Conservation (phyloP, 176 grass and related monocot genomes). For the Paspalum notatum region DNA sequence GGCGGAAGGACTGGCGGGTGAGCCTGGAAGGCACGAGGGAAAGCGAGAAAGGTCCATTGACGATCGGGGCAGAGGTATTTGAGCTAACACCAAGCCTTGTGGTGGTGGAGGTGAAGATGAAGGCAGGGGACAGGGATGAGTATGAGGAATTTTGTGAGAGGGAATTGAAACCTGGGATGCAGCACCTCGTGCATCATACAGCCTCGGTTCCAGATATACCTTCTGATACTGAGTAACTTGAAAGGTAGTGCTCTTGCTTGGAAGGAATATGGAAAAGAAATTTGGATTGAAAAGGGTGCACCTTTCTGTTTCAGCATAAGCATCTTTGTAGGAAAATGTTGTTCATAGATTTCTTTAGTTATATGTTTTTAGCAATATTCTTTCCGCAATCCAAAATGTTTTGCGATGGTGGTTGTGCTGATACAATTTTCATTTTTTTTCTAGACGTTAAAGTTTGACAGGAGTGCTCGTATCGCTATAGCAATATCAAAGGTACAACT, state of each 20-base stretch:
- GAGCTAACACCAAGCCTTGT: constrained; percentile 86
- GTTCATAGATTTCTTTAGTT: constrained; percentile 38
- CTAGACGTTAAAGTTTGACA: constrained; percentile 17
- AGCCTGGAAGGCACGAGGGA: constrained; percentile 93
- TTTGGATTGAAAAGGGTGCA: constrained; percentile 29
- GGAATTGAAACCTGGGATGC: constrained; percentile 93
- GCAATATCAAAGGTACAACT: neutral
- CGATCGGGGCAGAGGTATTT: constrained; percentile 87
- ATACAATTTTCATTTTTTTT: constrained; percentile 26
- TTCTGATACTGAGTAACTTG: constrained; percentile 58
- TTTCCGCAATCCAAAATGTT: constrained; percentile 28
- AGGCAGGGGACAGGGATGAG: constrained; percentile 77
- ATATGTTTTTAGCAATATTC: constrained; percentile 6
- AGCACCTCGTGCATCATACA: constrained; percentile 61
- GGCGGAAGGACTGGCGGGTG: constrained; percentile 85
- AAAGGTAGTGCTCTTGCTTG: constrained; percentile 50
- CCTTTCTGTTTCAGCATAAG: constrained; percentile 33
- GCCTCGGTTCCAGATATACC: constrained; percentile 48
- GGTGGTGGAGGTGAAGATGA: constrained; percentile 96
- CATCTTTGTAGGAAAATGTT: constrained; percentile 17
- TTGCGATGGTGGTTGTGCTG: neutral
- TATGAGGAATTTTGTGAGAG: constrained; percentile 90
- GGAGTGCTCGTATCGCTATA: neutral
- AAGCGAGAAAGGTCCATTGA: constrained; percentile 84
- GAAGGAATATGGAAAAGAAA: constrained; percentile 28